Evolutionary conservation across 306 rosid genomes (phyloP).

Genomic region (Ormosia emarginata): DNA sequence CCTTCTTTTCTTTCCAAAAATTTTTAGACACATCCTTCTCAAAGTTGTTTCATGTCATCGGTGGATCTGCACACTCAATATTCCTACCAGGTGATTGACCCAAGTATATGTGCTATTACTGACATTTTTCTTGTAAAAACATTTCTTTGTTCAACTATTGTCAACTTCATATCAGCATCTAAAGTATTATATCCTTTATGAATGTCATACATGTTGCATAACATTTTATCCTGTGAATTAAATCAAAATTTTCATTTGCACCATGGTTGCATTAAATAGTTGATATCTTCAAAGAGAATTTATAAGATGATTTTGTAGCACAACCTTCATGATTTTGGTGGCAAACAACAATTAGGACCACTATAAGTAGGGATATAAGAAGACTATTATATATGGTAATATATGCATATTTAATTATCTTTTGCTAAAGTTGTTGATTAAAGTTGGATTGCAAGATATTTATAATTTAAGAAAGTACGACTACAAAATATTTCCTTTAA

Average conservation of each 20-base stretch:
- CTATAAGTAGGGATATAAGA: neutral
- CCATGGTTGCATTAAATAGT: slow-evolving; percentile 4
- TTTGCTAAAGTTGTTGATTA: neutral
- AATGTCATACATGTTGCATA: neutral
- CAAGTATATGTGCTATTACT: neutral
- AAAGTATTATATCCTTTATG: neutral
- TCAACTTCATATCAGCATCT: slow-evolving; percentile 1
- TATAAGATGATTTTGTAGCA: neutral
- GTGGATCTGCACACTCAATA: slow-evolving; percentile 86
- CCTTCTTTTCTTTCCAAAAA: neutral
- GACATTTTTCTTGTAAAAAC: slow-evolving; percentile 5
- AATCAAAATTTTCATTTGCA: neutral
- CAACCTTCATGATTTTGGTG: neutral
- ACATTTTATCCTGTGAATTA: neutral
- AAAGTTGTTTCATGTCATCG: slow-evolving; percentile 87
- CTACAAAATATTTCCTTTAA: neutral
- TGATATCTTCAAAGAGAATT: neutral
- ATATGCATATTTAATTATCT: neutral
- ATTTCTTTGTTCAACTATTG: neutral
- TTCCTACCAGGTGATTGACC: slow-evolving; percentile 69
- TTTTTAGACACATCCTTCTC: slow-evolving; percentile 84
- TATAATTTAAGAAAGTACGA: neutral
- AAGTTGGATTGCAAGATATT: neutral
- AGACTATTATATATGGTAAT: neutral
- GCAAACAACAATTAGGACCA: neutral